Evolutionary conservation across 2,329 filamentous ascomycete species (phyloP).

Genomic region (Aspergillus unguis): DNA sequence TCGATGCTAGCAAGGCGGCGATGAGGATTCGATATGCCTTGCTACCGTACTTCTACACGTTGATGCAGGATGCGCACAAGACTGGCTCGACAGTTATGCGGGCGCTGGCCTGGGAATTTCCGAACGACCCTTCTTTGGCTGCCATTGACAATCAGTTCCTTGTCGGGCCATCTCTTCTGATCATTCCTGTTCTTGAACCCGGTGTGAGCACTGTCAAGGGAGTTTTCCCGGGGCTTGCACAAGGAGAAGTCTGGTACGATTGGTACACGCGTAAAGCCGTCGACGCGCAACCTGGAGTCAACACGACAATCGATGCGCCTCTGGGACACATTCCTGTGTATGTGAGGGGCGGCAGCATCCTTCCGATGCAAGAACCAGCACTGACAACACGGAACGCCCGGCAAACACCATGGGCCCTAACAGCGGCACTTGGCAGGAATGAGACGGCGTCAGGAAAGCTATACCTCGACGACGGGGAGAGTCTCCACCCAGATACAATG

Average conservation of each 20-base stretch:
- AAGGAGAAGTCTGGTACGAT: slow-evolving; percentile 68
- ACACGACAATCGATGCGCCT: slow-evolving; percentile 60
- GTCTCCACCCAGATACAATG: slow-evolving; percentile 54
- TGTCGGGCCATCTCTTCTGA: slow-evolving; percentile 62
- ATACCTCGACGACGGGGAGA: slow-evolving; percentile 75
- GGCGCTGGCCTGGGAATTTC: slow-evolving; percentile 71
- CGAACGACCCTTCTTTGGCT: slow-evolving; percentile 65
- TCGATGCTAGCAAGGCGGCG: slow-evolving; percentile 60
- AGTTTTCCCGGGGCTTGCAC: slow-evolving; percentile 64
- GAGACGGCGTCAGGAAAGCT: slow-evolving; percentile 60
- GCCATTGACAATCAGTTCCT: slow-evolving; percentile 69
- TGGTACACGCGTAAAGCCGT: slow-evolving; percentile 69
- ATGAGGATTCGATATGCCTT: slow-evolving; percentile 70
- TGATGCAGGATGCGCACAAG: slow-evolving; percentile 64
- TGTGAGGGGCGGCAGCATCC: slow-evolving; percentile 63
- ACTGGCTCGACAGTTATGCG: slow-evolving; percentile 69
- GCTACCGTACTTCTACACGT: slow-evolving; percentile 73
- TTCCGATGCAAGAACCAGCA: slow-evolving; percentile 66
- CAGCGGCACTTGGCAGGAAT: slow-evolving; percentile 57
- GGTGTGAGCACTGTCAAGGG: slow-evolving; percentile 63
- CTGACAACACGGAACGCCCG: slow-evolving; percentile 64
- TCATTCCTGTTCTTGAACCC: slow-evolving; percentile 62
- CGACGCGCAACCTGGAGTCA: slow-evolving; percentile 50
- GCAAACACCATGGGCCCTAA: slow-evolving; percentile 63
- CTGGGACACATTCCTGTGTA: slow-evolving; percentile 69